These are phyloP conservation scores for Clavispora carvajalis DNA, from an alignment of 805 yeast species.

Conservation along the genomic window DNA sequence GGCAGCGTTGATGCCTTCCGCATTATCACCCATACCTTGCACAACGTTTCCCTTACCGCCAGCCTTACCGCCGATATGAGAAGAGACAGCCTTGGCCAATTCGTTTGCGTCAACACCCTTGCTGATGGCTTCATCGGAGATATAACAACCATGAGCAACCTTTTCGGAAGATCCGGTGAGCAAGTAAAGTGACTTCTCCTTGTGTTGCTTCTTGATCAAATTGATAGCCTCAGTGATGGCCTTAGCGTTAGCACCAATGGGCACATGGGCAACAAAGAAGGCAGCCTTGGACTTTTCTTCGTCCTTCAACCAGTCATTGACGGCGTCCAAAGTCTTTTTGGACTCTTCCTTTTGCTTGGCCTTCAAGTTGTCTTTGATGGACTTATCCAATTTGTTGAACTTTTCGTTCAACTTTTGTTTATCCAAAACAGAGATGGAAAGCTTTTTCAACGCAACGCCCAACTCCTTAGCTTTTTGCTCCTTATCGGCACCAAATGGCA, in stretches of 20 bases:
- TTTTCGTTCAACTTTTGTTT: conserved; percentile 72
- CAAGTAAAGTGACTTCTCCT: conserved; percentile 71
- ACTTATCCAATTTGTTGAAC: conserved; percentile 76
- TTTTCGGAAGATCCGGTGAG: conserved; percentile 68
- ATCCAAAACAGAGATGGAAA: conserved; percentile 73
- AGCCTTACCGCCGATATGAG: conserved; percentile 88
- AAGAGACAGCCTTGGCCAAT: conserved; percentile 66
- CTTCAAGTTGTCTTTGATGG: conserved; percentile 83
- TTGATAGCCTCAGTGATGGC: conserved; percentile 91
- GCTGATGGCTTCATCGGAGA: conserved; percentile 63
- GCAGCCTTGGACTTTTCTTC: conserved; percentile 42
- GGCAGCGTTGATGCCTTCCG: conserved; percentile 65
- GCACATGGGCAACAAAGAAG: conserved; percentile 62
- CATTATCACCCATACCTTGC: conserved; percentile 94
- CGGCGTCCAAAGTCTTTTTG: conserved; percentile 73
- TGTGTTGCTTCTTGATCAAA: conserved; percentile 69
- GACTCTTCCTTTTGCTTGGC: conserved; percentile 83
- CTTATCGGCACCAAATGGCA: conserved; percentile 71
- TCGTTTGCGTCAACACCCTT: conserved; percentile 73
- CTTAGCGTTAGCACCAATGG: conserved; percentile 79
- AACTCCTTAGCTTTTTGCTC: conserved; percentile 79
- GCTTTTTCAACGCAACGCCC: conserved; percentile 78
- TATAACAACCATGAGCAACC: conserved; percentile 94
- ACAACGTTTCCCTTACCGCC: conserved; percentile 97
- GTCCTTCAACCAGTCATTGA: conserved; percentile 57